Percentiles rank a stretch among this genome's conserved stretches.
These are phyloP conservation scores for Margaritispora aquatica DNA, from an alignment of 495 filamentous ascomycete species.

Conservation along the genomic window DNA sequence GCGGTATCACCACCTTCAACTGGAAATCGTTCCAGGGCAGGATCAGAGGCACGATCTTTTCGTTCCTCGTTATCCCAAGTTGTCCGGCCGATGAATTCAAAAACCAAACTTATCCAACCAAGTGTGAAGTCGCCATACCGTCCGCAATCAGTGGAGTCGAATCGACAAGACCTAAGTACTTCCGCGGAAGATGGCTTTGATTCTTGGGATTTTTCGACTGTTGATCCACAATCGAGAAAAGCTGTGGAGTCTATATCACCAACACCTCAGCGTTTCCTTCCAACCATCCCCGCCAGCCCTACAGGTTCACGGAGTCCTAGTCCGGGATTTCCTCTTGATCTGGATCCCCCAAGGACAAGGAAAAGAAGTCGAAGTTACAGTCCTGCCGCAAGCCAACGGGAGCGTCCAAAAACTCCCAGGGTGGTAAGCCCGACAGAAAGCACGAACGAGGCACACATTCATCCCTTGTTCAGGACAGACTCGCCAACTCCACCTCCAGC, in stretches of 20 bases:
- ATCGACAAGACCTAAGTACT: constrained; percentile 25
- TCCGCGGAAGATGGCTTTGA: constrained; percentile 53
- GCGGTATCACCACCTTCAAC: constrained; percentile 23
- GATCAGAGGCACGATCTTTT: constrained; percentile 42
- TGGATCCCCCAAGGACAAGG: constrained; percentile 26
- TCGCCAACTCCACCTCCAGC: constrained; percentile 65
- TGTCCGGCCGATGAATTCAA: constrained; percentile 44
- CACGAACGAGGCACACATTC: constrained; percentile 62
- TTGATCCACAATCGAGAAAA: constrained; percentile 51
- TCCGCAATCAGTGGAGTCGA: constrained; percentile 23
- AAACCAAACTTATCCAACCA: constrained; percentile 34
- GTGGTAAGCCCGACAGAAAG: constrained; percentile 32
- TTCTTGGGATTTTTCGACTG: constrained; percentile 59
- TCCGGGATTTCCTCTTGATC: constrained; percentile 37
- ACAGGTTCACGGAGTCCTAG: constrained; percentile 43
- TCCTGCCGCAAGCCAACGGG: constrained; percentile 11
- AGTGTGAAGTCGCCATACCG: constrained; percentile 15
- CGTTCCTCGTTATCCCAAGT: constrained; percentile 46
- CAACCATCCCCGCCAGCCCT: constrained; percentile 56
- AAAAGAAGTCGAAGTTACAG: constrained; percentile 27
- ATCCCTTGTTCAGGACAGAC: constrained; percentile 76
- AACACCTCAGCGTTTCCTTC: constrained; percentile 39
- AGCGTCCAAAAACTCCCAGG: constrained; percentile 2
- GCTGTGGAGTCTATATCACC: constrained; percentile 42
- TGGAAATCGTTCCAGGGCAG: constrained; percentile 20